A percentile compares a stretch with the other conserved stretches of the same genome.
Evolutionary conservation across 2,329 filamentous ascomycete species (phyloP).

Genomic region (Phialophora chinensis): DNA sequence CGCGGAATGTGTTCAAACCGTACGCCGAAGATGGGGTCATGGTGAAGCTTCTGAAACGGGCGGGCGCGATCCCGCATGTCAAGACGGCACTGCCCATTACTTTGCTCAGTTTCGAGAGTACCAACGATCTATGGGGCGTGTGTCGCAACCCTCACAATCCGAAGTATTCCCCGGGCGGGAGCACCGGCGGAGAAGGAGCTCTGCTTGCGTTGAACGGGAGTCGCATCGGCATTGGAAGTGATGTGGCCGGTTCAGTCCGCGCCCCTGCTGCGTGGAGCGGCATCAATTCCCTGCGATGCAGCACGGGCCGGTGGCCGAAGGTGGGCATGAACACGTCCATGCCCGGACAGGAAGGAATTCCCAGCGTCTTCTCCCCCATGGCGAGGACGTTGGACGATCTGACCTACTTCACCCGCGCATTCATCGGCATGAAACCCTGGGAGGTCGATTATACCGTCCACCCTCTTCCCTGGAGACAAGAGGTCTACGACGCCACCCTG

Average conservation of each 20-base stretch:
- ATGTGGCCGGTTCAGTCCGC: conserved; percentile 88
- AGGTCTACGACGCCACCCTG: conserved; percentile 64
- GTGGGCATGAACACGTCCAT: conserved; percentile 83
- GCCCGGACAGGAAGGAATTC: conserved; percentile 88
- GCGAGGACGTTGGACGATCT: conserved; percentile 82
- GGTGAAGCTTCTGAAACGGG: conserved; percentile 79
- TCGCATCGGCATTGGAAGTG: conserved; percentile 86
- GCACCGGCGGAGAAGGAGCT: conserved; percentile 83
- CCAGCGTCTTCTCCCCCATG: conserved; percentile 92
- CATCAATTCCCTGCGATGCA: conserved; percentile 85
- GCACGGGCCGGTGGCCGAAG: conserved; percentile 89
- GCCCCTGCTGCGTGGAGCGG: conserved; percentile 88
- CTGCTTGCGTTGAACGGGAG: conserved; percentile 80
- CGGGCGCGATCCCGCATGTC: conserved; percentile 85
- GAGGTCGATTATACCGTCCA: conserved; percentile 85
- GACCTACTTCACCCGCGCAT: conserved; percentile 77
- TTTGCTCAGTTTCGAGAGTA: conserved; percentile 82
- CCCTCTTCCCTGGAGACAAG: conserved; percentile 76
- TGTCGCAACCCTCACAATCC: conserved; percentile 81
- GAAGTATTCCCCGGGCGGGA: conserved; percentile 87
- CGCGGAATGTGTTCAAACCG: conserved; percentile 72
- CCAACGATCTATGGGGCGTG: conserved; percentile 80
- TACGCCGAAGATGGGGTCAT: conserved; percentile 71
- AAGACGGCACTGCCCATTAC: conserved; percentile 92
- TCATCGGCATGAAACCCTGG: conserved; percentile 86